phyloP scores from a whole-genome alignment of 1,139 yeast genomes.

The Hansenula anomala region DNA sequence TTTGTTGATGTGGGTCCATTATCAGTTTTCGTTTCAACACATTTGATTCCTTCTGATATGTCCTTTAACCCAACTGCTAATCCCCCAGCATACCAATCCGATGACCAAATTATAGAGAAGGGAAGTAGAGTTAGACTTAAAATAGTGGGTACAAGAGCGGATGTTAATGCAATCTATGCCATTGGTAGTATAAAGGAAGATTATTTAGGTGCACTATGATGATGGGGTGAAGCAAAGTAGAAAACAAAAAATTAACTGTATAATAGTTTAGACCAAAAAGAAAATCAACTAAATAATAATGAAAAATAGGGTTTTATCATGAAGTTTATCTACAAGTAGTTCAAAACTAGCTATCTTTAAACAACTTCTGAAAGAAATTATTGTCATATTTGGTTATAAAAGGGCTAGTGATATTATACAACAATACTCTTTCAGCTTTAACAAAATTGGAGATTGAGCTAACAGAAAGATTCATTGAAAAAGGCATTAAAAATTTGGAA shows the following conservation, averaged over 20 bases:
- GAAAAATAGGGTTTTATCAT: too few relatives aligned
- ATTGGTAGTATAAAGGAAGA: constrained; percentile 98
- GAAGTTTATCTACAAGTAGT: too few relatives aligned
- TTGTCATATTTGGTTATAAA: too few relatives aligned
- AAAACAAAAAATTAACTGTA: neutral
- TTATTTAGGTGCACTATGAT: constrained; percentile 69
- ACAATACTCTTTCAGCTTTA: too few relatives aligned
- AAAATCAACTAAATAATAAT: too few relatives aligned
- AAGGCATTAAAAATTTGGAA: too few relatives aligned
- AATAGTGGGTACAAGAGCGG: constrained; percentile 96
- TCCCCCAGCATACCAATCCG: constrained; percentile 97
- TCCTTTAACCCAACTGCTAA: constrained; percentile 91
- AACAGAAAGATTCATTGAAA: too few relatives aligned
- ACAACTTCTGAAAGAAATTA: too few relatives aligned
- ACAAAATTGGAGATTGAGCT: too few relatives aligned
- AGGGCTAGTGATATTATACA: too few relatives aligned
- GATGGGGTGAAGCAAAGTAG: neutral
- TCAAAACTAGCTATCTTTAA: too few relatives aligned
- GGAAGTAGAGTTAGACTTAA: constrained; percentile 92
- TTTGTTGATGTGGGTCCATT: constrained; percentile 98
- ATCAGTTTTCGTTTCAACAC: constrained; percentile 91
- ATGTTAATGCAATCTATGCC: constrained; percentile 94
- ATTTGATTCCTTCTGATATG: constrained; percentile 92
- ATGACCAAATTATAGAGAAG: constrained; percentile 91
- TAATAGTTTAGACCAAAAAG: too few relatives aligned